Evolutionary conservation across 257 asterid species (phyloP).

Genomic region (Parsonsia alboflavescens): DNA sequence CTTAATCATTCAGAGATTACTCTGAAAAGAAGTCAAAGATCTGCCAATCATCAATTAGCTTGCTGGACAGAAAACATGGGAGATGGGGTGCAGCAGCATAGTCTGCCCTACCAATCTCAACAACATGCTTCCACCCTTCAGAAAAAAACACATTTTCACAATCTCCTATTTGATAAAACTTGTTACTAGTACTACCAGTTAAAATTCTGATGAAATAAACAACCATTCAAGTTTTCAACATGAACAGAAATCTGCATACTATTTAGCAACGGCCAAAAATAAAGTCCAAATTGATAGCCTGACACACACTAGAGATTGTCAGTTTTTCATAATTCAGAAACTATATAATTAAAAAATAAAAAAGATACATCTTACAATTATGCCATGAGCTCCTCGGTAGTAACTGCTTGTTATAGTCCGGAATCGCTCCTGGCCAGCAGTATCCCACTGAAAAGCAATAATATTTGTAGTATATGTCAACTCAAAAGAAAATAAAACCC

Average conservation of each 20-base stretch:
- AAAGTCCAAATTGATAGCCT: background rate
- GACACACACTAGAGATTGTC: background rate
- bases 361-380: slow-evolving; percentile 58
- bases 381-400: slow-evolving; percentile 98
- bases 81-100: background rate
- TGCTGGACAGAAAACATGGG: background rate
- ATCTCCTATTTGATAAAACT: background rate
- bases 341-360: background rate
- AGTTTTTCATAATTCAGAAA: background rate
- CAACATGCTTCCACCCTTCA: background rate
- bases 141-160: background rate
- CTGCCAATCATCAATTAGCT: background rate
- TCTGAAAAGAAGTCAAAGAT: background rate
- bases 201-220: background rate
- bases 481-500: background rate
- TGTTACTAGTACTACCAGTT: background rate
- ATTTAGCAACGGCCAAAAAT: background rate
- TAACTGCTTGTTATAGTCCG: slow-evolving; percentile 98
- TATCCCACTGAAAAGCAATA: slow-evolving; percentile 75
- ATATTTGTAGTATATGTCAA: background rate
- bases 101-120: background rate
- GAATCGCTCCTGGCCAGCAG: slow-evolving; percentile 98
- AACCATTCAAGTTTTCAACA: background rate
- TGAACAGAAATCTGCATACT: background rate
- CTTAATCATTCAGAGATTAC: background rate